Evolutionary conservation across 176 grass and related monocot species (phyloP).

Genomic region (Hsuehochloa calcarea): DNA sequence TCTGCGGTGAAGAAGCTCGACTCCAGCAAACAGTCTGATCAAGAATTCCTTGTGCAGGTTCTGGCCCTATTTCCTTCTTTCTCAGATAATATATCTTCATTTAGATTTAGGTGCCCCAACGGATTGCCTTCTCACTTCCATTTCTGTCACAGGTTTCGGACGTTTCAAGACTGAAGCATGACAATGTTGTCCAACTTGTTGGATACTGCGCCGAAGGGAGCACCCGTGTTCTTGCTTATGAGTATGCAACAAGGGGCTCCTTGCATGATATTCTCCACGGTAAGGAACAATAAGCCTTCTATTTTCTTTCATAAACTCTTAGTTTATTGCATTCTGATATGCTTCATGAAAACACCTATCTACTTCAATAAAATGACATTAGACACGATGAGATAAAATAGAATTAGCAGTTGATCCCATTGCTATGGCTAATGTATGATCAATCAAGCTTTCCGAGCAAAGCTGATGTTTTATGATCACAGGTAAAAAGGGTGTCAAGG

Average conservation of each 20-base stretch:
- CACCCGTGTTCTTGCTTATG: slow-evolving; percentile 75
- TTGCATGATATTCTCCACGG: slow-evolving; percentile 90
- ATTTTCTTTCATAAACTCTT: not conserved
- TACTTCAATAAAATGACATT: not conserved
- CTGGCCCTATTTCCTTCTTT: not conserved
- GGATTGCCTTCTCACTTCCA: not conserved
- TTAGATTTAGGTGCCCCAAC: not conserved
- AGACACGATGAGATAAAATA: not conserved
- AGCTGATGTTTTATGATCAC: slow-evolving; percentile 15
- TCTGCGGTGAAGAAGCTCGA: slow-evolving; percentile 74
- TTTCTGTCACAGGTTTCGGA: slow-evolving; percentile 53
- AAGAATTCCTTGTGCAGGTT: slow-evolving; percentile 74
- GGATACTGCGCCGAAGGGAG: slow-evolving; percentile 70
- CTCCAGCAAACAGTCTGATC: slow-evolving; percentile 64
- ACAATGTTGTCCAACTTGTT: slow-evolving; percentile 71
- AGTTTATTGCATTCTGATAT: not conserved
- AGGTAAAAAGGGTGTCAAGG: slow-evolving; percentile 86
- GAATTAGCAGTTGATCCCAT: not conserved
- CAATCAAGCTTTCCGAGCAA: not conserved
- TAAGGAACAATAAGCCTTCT: slow-evolving; percentile 20
- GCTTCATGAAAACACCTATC: not conserved
- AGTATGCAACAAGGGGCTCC: slow-evolving; percentile 73
- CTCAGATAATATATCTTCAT: not conserved
- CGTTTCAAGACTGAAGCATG: slow-evolving; percentile 79
- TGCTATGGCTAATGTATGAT: not conserved